phyloP scores from a whole-genome alignment of 805 yeast genomes.

The Kuraishia borneana region DNA sequence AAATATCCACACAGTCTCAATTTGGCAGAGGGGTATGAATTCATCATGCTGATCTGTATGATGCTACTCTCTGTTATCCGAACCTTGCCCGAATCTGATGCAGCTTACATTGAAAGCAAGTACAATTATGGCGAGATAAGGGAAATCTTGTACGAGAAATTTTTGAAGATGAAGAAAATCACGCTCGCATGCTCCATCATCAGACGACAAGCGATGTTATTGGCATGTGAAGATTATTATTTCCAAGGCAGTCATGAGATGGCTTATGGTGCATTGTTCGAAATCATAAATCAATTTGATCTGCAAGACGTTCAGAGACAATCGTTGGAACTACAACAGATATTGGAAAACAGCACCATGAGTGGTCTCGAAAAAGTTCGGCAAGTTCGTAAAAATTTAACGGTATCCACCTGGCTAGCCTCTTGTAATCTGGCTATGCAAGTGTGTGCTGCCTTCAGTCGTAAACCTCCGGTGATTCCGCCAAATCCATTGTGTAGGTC shows the following conservation, averaged over 20 bases:
- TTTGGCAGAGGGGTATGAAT: not conserved
- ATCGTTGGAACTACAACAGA: not conserved
- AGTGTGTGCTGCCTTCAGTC: not conserved
- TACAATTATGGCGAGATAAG: not conserved
- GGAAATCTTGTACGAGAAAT: slow-evolving; percentile 1
- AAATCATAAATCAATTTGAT: not conserved
- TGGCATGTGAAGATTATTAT: slow-evolving; percentile 4
- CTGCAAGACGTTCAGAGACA: not conserved
- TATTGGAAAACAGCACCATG: not conserved
- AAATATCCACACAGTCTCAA: not conserved
- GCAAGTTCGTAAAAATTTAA: not conserved
- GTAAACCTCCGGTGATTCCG: not conserved
- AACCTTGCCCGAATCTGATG: not conserved
- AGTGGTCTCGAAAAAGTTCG: not conserved
- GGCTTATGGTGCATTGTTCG: slow-evolving; percentile 1
- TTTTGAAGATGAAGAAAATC: slow-evolving; percentile 1
- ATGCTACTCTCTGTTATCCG: not conserved
- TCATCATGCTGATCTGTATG: slow-evolving; percentile 1
- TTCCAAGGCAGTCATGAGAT: slow-evolving; percentile 2
- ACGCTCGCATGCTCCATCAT: not conserved
- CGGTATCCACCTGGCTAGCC: slow-evolving; percentile 2
- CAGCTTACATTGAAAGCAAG: not conserved
- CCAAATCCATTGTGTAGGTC: not conserved
- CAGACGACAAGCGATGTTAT: not conserved
- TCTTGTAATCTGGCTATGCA: not conserved